Evolutionary conservation across 805 yeast species (phyloP), one percentile per base, ranked within the genome.

Genomic region (Deakozyma indianensis): DNA sequence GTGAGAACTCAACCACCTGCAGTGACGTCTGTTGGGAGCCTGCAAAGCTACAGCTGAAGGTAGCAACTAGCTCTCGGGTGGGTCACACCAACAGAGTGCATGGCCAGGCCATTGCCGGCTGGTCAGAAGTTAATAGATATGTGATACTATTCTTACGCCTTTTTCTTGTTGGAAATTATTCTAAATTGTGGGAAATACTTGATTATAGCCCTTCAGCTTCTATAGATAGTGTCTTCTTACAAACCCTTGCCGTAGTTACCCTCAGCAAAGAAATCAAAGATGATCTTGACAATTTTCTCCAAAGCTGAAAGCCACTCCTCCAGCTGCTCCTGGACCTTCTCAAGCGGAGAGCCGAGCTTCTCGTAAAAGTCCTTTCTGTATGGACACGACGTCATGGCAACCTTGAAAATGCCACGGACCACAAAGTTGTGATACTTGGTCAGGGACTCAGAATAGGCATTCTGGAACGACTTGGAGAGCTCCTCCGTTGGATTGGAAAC

Each of bases 351-450:
- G 47, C 95, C 95, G 55, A 86, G 73, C 68, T 85, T 86, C 48
- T 63, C 79, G 57, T 84, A 86, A 60, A 86, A 83, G 58, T 78
- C 94, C 61, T 75, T 77, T 68, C 95, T 77, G 66, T 84, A 87
- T 11, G 96, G 96, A 64, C 94, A 84, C 1, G 95, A 94, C 64
- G 83, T 83, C 95, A 86, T 87, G 43, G 96, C 96, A 61, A 87
- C 71, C 63, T 84, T 84, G 75, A 86, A 86, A 45, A 87, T 77
- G 23, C 95, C 95, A 58, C 80, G 82, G 50, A 86, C 71, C 56
- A 86, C 68, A 73, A 86, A 75, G 45, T 80, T 78, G 67, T 86
- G 96, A 66, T 77, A 80, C 63, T 86, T 78, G 48, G 81, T 73
- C 60, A 86, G 73, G 3, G 95, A 86, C 66, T 80, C 82, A 50